A percentile compares a stretch with the other conserved stretches of the same genome.
phyloP scores from a whole-genome alignment of 495 filamentous ascomycete genomes.

The Trichoderma erinaceum region DNA sequence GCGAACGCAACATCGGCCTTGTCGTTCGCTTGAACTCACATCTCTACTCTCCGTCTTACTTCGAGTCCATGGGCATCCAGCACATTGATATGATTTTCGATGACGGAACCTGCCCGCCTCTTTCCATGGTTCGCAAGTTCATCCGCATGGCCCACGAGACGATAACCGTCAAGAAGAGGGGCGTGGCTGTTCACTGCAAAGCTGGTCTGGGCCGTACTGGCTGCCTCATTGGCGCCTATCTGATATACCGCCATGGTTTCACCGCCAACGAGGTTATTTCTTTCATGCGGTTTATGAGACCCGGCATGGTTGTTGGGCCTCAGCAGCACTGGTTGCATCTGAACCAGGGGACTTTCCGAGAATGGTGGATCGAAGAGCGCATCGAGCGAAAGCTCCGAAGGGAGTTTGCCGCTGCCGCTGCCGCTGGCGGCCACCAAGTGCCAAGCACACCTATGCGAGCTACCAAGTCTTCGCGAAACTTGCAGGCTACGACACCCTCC shows the following conservation, averaged over 20 bases:
- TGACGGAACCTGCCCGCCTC: conserved; percentile 88
- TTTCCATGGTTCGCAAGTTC: conserved; percentile 81
- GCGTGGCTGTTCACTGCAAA: conserved; percentile 97
- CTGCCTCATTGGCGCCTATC: conserved; percentile 92
- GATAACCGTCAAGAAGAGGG: conserved; percentile 78
- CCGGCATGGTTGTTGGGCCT: conserved; percentile 98
- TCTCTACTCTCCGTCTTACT: conserved; percentile 91
- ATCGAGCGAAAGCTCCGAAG: conserved; percentile 54
- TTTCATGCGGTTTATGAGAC: conserved; percentile 99
- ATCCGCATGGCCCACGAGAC: conserved; percentile 92
- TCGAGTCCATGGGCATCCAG: conserved; percentile 87
- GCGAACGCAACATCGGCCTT: conserved; percentile 76
- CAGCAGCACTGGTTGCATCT: conserved; percentile 99
- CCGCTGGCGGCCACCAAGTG: conserved; percentile 22
- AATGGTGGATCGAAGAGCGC: conserved; percentile 95
- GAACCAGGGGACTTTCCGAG: conserved; percentile 91
- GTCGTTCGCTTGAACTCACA: conserved; percentile 94
- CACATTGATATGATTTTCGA: conserved; percentile 99
- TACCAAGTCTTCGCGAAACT: conserved; percentile 45
- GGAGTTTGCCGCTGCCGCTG: conserved; percentile 43
- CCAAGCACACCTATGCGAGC: conserved; percentile 73
- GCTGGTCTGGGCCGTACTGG: conserved; percentile 91
- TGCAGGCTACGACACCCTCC: conserved; percentile 68
- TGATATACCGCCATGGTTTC: conserved; percentile 97
- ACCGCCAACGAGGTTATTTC: conserved; percentile 97